Evolutionary conservation across 805 yeast genomes (phyloP).

Genomic region (Saturnispora saitoi): DNA sequence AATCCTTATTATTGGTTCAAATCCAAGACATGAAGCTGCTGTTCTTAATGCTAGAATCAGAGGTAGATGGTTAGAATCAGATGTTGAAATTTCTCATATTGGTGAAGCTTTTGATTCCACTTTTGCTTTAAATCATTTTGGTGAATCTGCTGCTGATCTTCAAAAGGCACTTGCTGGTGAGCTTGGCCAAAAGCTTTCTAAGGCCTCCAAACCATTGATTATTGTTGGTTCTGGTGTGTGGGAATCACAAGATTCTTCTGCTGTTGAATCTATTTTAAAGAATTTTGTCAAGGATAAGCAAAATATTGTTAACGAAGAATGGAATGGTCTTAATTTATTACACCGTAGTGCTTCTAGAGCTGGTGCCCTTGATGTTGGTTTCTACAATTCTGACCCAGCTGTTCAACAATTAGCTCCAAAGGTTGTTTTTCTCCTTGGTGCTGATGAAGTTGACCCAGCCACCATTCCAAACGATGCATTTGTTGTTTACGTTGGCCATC

Average conservation of each 20-base stretch:
- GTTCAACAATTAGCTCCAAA: slow-evolving; percentile 49
- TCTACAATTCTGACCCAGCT: slow-evolving; percentile 42
- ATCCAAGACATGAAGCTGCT: slow-evolving; percentile 87
- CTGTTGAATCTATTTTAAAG: slow-evolving; percentile 51
- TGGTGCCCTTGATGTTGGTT: slow-evolving; percentile 82
- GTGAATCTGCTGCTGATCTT: slow-evolving; percentile 50
- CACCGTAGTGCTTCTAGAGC: slow-evolving; percentile 85
- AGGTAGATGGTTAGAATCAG: slow-evolving; percentile 64
- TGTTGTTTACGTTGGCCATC: slow-evolving; percentile 86
- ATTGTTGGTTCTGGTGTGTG: slow-evolving; percentile 75
- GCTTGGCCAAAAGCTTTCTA: slow-evolving; percentile 56
- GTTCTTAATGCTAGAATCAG: slow-evolving; percentile 78
- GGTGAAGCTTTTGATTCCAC: slow-evolving; percentile 78
- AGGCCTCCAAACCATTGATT: slow-evolving; percentile 67
- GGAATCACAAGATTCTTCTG: slow-evolving; percentile 55
- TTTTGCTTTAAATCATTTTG: slow-evolving; percentile 55
- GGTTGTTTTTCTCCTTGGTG: slow-evolving; percentile 72
- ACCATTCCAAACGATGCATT: slow-evolving; percentile 79
- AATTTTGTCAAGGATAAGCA: slow-evolving; percentile 47
- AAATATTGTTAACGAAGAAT: slow-evolving; percentile 58
- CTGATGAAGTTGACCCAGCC: slow-evolving; percentile 64
- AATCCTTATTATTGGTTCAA: slow-evolving; percentile 72
- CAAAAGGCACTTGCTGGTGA: slow-evolving; percentile 54
- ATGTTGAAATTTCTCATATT: slow-evolving; percentile 58
- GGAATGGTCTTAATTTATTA: slow-evolving; percentile 76